Conservation (phyloP, 2,329 filamentous ascomycete species). For the Hypocreales sp. region DNA sequence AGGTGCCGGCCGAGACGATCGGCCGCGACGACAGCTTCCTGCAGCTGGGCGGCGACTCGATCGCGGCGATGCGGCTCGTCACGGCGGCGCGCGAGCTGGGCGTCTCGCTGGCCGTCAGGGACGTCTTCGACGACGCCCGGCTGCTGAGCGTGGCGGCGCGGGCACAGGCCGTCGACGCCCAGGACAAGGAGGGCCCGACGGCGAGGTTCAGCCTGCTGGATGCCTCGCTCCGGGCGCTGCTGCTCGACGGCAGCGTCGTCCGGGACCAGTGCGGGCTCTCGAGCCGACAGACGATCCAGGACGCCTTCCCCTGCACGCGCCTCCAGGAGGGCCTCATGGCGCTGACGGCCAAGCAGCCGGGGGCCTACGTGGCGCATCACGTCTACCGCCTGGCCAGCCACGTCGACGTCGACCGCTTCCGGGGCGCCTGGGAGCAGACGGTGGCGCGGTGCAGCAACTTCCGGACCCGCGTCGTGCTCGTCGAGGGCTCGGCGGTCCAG, state of each 20-base stretch:
- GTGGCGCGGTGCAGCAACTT: slow-evolving; percentile 3
- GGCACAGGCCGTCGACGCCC: slow-evolving; percentile 4
- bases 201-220: no score
- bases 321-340: slow-evolving; percentile 23
- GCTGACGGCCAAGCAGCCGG: slow-evolving; percentile 13
- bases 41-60: slow-evolving; percentile 19
- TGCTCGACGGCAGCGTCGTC: no score
- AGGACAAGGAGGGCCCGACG: no score
- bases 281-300: no score
- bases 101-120: slow-evolving; percentile 7
- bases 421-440: slow-evolving; percentile 11
- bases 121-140: slow-evolving; percentile 2
- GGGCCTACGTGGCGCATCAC: slow-evolving; percentile 18
- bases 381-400: slow-evolving; percentile 7
- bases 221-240: no score
- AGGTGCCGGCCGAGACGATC: slow-evolving; percentile 3
- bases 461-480: slow-evolving; percentile 4
- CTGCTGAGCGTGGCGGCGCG: neutral
- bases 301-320: slow-evolving; percentile 20
- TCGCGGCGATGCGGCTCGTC: slow-evolving; percentile 5
- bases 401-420: slow-evolving; percentile 10
- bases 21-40: slow-evolving; percentile 5
- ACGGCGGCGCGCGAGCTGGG: neutral
- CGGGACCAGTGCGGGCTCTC: no score
- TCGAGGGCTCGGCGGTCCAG: slow-evolving; percentile 2